Conservation (phyloP, 1,139 yeast species). For the Sugiyamaella paludigena region DNA sequence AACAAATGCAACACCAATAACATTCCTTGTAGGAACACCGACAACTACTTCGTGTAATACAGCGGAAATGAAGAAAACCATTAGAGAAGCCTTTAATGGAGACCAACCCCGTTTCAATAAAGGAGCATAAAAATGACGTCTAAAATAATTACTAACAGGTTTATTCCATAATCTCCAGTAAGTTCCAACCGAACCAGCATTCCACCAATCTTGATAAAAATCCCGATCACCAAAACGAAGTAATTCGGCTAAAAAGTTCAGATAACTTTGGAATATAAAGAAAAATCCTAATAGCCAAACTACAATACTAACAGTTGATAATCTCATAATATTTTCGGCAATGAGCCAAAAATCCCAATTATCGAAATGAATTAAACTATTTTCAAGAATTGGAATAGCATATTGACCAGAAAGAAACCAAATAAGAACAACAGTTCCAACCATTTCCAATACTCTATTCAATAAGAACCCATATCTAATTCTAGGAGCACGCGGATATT, state of each 20-base stretch:
- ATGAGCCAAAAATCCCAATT: slow-evolving; percentile 31
- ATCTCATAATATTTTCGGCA: slow-evolving; percentile 40
- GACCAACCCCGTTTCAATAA: slow-evolving; percentile 38
- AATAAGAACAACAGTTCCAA: slow-evolving; percentile 33
- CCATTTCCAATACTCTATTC: slow-evolving; percentile 39
- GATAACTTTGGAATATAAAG: slow-evolving; percentile 44
- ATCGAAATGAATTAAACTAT: slow-evolving; percentile 34
- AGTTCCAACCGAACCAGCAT: slow-evolving; percentile 63
- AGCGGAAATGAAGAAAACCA: slow-evolving; percentile 44
- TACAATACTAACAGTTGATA: slow-evolving; percentile 42
- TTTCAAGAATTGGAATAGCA: slow-evolving; percentile 44
- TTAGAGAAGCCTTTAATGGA: slow-evolving; percentile 33
- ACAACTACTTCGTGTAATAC: slow-evolving; percentile 46
- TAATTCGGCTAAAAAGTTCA: slow-evolving; percentile 61
- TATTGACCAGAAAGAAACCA: slow-evolving; percentile 43
- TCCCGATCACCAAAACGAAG: slow-evolving; percentile 63
- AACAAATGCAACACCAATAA: slow-evolving; percentile 46
- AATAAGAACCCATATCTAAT: slow-evolving; percentile 37
- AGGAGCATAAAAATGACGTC: slow-evolving; percentile 57
- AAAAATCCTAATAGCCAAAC: slow-evolving; percentile 46
- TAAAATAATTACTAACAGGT: slow-evolving; percentile 62
- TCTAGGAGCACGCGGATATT: slow-evolving; percentile 40
- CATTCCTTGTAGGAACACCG: slow-evolving; percentile 49
- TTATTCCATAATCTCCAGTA: slow-evolving; percentile 67
- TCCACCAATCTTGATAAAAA: slow-evolving; percentile 77